Evolutionary conservation across 1,284 basidiomycete species (phyloP).

Genomic region (Lignosus rhinocerotis): DNA sequence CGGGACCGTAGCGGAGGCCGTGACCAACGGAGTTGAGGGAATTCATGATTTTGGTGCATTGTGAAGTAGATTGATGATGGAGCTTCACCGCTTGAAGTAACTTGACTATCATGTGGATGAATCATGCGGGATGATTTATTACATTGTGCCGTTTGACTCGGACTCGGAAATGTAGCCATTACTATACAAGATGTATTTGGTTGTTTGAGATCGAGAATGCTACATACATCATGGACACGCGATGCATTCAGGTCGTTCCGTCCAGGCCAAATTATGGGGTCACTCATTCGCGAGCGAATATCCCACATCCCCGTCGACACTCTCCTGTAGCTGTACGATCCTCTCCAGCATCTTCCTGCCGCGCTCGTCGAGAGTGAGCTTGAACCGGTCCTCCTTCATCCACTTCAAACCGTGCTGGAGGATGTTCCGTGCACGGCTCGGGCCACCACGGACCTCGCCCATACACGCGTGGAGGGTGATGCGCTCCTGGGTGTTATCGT

Average conservation of each 20-base stretch:
- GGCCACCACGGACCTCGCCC: slow-evolving; percentile 65
- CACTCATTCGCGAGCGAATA: slow-evolving; percentile 47
- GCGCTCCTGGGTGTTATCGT: slow-evolving; percentile 53
- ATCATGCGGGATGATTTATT: too few relatives aligned
- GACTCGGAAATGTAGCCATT: too few relatives aligned
- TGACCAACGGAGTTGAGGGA: slow-evolving; percentile 1
- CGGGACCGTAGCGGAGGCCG: slow-evolving; percentile 20
- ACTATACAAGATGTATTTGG: too few relatives aligned
- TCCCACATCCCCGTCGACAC: slow-evolving; percentile 44
- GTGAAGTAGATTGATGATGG: not conserved
- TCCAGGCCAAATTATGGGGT: too few relatives aligned
- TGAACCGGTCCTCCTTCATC: slow-evolving; percentile 67
- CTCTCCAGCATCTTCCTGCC: slow-evolving; percentile 62
- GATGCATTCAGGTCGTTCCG: too few relatives aligned
- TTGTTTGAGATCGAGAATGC: too few relatives aligned
- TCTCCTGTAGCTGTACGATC: slow-evolving; percentile 57
- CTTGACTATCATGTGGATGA: too few relatives aligned
- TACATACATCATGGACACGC: too few relatives aligned
- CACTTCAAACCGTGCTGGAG: slow-evolving; percentile 80
- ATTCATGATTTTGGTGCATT: not conserved
- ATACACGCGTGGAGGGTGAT: slow-evolving; percentile 78
- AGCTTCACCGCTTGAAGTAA: too few relatives aligned
- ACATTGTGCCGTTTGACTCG: too few relatives aligned
- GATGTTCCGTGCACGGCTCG: slow-evolving; percentile 69
- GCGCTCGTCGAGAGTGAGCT: slow-evolving; percentile 46